phyloP scores from a whole-genome alignment of 805 yeast genomes.

The Brettanomyces anomalus region DNA sequence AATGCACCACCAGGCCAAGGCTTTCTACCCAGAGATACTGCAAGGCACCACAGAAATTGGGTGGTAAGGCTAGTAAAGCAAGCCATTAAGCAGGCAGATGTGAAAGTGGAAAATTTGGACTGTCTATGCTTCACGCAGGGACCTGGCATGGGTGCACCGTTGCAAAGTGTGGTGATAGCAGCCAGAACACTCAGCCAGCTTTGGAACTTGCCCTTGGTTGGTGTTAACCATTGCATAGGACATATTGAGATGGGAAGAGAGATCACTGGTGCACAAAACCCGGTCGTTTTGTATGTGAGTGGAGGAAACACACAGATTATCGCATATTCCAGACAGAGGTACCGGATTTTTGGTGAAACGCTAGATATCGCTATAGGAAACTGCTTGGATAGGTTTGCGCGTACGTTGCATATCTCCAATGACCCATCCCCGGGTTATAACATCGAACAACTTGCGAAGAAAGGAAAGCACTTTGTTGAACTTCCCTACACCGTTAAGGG shows the following conservation, averaged over 20 bases:
- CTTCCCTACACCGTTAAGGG: conserved; percentile 97
- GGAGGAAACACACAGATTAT: conserved; percentile 99
- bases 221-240: conserved; percentile 96
- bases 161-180: conserved; percentile 85
- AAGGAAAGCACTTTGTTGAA: conserved; percentile 52
- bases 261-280: conserved; percentile 95
- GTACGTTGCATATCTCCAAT: conserved; percentile 81
- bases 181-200: conserved; percentile 78
- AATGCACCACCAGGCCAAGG: conserved; percentile 98
- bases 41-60: conserved; percentile 95
- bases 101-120: conserved; percentile 46
- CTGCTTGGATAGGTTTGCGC: conserved; percentile 91
- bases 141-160: conserved; percentile 99
- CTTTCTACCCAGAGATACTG: conserved; percentile 91
- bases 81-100: conserved; percentile 55
- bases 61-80: conserved; percentile 65
- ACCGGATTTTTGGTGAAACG: conserved; percentile 98
- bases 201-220: conserved; percentile 80
- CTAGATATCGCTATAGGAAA: conserved; percentile 96
- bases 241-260: conserved; percentile 99
- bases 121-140: conserved; percentile 94
- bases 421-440: conserved; percentile 97
- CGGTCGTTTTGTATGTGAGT: conserved; percentile 92
- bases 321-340: conserved; percentile 89
- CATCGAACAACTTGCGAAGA: conserved; percentile 87